Percentiles rank a stretch among this genome's conserved stretches.
Evolutionary conservation across 2,329 filamentous ascomycete species (phyloP).

Genomic region (Calonectria montana): DNA sequence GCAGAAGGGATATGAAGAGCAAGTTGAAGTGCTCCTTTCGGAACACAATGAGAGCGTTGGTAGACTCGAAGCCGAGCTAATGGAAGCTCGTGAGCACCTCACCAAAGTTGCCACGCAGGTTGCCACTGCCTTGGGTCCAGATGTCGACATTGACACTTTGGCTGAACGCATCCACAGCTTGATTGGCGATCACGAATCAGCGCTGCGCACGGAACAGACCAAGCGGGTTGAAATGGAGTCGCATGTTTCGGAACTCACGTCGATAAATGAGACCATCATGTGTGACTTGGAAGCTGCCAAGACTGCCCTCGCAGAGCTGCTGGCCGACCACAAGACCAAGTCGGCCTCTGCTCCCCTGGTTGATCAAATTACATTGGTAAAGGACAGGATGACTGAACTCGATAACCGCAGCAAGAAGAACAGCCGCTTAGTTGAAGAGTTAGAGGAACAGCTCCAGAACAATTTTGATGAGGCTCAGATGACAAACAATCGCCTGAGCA

Average conservation of each 20-base stretch:
- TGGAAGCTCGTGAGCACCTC: conserved; percentile 74
- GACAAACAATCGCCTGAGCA: conserved; percentile 86
- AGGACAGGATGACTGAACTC: conserved; percentile 72
- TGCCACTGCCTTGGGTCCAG: conserved; percentile 67
- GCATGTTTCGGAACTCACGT: conserved; percentile 66
- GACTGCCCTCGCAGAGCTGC: conserved; percentile 62
- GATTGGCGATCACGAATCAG: conserved; percentile 68
- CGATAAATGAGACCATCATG: conserved; percentile 69
- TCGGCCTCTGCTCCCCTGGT: conserved; percentile 58
- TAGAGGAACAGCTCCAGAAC: conserved; percentile 94
- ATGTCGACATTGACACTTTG: conserved; percentile 76
- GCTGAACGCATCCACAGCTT: conserved; percentile 70
- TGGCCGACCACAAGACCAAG: conserved; percentile 56
- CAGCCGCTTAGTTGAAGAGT: conserved; percentile 89
- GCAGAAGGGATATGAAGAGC: conserved; percentile 67
- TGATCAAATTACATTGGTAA: conserved; percentile 71
- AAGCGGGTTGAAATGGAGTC: conserved; percentile 68
- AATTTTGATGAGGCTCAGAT: conserved; percentile 95
- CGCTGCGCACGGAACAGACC: conserved; percentile 68
- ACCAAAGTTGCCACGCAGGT: conserved; percentile 74
- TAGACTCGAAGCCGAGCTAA: conserved; percentile 70
- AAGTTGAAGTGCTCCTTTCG: conserved; percentile 67
- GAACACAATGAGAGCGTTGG: conserved; percentile 69
- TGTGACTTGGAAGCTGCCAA: conserved; percentile 73
- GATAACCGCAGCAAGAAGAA: conserved; percentile 87